A percentile compares a stretch with the other conserved stretches of the same genome.
Conservation (phyloP, 208 protist genomes). For the Trypanosoma vivax region DNA sequence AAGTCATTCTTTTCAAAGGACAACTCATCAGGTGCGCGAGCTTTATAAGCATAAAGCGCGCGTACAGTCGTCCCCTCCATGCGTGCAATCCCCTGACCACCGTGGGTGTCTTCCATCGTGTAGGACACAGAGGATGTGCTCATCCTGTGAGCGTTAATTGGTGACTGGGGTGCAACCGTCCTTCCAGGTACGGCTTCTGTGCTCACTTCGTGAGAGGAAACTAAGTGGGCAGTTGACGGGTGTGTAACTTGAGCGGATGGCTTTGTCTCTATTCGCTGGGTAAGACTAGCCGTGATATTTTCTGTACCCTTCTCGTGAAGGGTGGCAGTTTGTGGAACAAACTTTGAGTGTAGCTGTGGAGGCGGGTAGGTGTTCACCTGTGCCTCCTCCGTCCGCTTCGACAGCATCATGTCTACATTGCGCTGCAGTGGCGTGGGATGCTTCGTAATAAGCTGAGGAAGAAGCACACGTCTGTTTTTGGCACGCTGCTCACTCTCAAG, state of each 20-base stretch:
- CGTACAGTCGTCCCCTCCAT: conserved; percentile 67
- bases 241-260: background rate
- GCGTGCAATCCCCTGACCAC: conserved; percentile 1
- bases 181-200: no score
- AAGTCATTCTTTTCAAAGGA: conserved; percentile 64
- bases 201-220: background rate
- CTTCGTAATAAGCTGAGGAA: conserved; percentile 9
- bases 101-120: background rate
- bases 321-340: no score
- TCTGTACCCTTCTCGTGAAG: no score
- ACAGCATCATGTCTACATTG: conserved; percentile 44
- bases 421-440: conserved; percentile 36
- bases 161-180: background rate
- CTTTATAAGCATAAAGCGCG: conserved; percentile 74
- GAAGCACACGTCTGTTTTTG: background rate
- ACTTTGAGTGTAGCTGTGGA: background rate
- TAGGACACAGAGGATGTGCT: conserved; percentile 9
- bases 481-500: background rate
- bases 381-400: conserved; percentile 7
- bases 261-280: no score
- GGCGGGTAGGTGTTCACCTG: background rate
- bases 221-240: background rate
- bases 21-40: conserved; percentile 79
- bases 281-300: no score
- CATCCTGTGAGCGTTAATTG: background rate